Percentiles rank a stretch among this genome's conserved stretches.
Evolutionary conservation across 2,329 filamentous ascomycete genomes (phyloP).

Genomic region (Aspergillus neoniger): DNA sequence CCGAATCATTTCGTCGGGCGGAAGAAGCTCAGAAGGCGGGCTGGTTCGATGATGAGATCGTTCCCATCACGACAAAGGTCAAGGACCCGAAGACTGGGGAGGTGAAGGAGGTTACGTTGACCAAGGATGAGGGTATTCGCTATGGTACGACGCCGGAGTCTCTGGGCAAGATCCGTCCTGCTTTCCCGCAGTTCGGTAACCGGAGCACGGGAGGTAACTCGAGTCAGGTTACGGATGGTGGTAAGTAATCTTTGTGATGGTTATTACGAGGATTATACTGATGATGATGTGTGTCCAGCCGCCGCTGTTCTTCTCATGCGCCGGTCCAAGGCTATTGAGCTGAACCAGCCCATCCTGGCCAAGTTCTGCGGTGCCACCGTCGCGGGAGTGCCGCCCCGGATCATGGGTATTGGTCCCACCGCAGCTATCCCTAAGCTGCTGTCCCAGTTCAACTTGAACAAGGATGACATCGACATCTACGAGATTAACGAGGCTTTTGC

Average conservation of each 20-base stretch:
- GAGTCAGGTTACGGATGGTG: conserved; percentile 91
- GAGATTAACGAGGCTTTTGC: conserved; percentile 99
- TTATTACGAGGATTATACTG: not conserved
- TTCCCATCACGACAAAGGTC: conserved; percentile 77
- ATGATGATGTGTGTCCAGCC: conserved; percentile 50
- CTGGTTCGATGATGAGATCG: conserved; percentile 92
- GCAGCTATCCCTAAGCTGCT: conserved; percentile 78
- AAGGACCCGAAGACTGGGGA: conserved; percentile 83
- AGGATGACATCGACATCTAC: conserved; percentile 83
- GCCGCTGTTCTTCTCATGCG: conserved; percentile 92
- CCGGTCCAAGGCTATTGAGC: conserved; percentile 80
- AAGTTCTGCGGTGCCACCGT: conserved; percentile 94
- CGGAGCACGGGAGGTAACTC: conserved; percentile 90
- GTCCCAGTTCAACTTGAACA: conserved; percentile 70
- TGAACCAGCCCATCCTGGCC: conserved; percentile 87
- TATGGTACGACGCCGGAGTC: conserved; percentile 84
- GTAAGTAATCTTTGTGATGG: conserved; percentile 44
- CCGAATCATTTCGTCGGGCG: conserved; percentile 82
- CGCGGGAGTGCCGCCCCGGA: conserved; percentile 83
- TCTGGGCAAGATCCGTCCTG: conserved; percentile 80
- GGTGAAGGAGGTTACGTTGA: conserved; percentile 73
- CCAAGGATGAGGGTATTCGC: conserved; percentile 85
- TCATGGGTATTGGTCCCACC: conserved; percentile 81
- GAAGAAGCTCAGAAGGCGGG: conserved; percentile 89
- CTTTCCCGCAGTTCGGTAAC: conserved; percentile 87